Base-by-base conservation (phyloP, 495 filamentous ascomycete genomes). In the Staphylotrichum tortipilum region DNA sequence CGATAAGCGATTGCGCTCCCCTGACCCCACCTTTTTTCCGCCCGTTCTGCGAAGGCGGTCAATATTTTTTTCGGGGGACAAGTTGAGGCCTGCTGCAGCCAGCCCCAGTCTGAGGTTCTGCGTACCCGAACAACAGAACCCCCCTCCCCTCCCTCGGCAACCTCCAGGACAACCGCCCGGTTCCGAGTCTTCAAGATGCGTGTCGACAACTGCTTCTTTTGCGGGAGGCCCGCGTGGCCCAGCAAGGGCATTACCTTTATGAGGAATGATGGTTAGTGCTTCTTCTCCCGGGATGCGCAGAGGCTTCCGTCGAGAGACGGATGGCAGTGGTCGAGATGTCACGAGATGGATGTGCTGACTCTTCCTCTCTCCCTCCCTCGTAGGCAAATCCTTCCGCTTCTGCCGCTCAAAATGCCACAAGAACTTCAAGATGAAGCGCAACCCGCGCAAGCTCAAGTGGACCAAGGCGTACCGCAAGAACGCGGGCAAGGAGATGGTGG, bases 401-500 rank as follows among this genome's bases (percentile, higher is more conserved):
- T 94, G 88, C 75, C 77, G 88, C 36, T 82, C 76, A 52, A 96
- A 95, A 77, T 95, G 90, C 76, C 88, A 94, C 71, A 88, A 89
- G 74, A 94, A 94, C 75, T 95, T 96, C 81, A 95, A 95, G 74
- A 95, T 94, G 88, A 95, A 96, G 82, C 82, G 92, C 17, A 83
- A 82, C 66, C 78, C 78, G 39, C 73, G 78, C 53, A 82, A 85
- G 69, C 76, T 94, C 62, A 87, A 86, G 68, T 94, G 88, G 88
- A 94, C 88, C 43, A 89, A 89, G 75, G 76, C 80, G 50, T 82
- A 81, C 63, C 84, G 88, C 68, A 83, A 86, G 65, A 79, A 82
- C 41, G 78, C 77, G 52, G 86, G 86, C 63, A 89, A 89, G 68
- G 88, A 95, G 69, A 90, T 95, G 84, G 83, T 85, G 55, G 90